Conservation (phyloP, 495 filamentous ascomycete genomes). For the Podospora comata region DNA sequence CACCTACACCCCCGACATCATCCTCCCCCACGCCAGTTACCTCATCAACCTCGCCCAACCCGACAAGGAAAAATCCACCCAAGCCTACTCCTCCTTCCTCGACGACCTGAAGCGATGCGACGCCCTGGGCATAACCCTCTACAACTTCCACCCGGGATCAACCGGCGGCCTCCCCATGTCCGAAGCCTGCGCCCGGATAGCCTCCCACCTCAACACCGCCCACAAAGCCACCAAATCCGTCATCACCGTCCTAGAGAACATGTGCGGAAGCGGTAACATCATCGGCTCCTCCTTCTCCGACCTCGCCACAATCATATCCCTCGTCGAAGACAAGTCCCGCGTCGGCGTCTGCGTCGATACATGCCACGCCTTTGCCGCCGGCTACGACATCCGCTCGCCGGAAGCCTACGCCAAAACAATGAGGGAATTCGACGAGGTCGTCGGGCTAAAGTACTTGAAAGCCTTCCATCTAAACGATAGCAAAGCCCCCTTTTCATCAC, state of each 20-base stretch:
- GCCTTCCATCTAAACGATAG: slow-evolving; percentile 92
- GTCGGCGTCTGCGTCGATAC: slow-evolving; percentile 96
- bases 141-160: slow-evolving; percentile 96
- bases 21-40: slow-evolving; percentile 92
- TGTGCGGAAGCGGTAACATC: slow-evolving; percentile 88
- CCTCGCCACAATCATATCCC: slow-evolving; percentile 74
- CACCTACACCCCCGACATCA: slow-evolving; percentile 60
- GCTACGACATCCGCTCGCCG: slow-evolving; percentile 81
- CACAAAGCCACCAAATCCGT: slow-evolving; percentile 72
- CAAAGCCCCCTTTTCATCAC: slow-evolving; percentile 75
- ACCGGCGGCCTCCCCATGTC: slow-evolving; percentile 61
- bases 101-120: slow-evolving; percentile 90
- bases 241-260: slow-evolving; percentile 85
- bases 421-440: slow-evolving; percentile 68
- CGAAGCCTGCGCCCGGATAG: slow-evolving; percentile 73
- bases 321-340: slow-evolving; percentile 75
- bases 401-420: slow-evolving; percentile 70
- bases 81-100: slow-evolving; percentile 81
- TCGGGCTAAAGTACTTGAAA: slow-evolving; percentile 74
- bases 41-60: slow-evolving; percentile 90
- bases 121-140: slow-evolving; percentile 79
- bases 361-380: slow-evolving; percentile 89
- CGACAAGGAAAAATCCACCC: slow-evolving; percentile 73
- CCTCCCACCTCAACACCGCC: slow-evolving; percentile 72
- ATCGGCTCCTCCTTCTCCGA: slow-evolving; percentile 83